A percentile compares a stretch with the other conserved stretches of the same genome.
These are phyloP conservation scores for Madurella mycetomatis DNA, from an alignment of 2,329 filamentous ascomycete genomes.

Conservation along the genomic window DNA sequence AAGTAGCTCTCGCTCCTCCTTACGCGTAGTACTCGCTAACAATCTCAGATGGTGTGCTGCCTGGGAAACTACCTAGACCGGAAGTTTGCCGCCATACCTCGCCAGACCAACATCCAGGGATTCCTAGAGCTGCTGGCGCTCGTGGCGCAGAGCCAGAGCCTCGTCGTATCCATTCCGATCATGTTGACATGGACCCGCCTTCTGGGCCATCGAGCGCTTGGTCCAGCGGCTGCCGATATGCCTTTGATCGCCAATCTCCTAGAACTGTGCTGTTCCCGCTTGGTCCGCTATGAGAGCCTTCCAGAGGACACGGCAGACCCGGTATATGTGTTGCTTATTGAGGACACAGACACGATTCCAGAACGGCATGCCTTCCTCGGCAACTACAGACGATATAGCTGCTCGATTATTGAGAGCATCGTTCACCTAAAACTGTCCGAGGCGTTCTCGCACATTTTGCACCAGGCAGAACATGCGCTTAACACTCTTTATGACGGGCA, in stretches of 20 bases:
- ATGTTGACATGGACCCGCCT: slow-evolving; percentile 86
- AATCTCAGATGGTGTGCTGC: slow-evolving; percentile 69
- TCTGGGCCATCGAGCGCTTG: slow-evolving; percentile 66
- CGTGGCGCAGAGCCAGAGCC: slow-evolving; percentile 77
- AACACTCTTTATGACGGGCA: slow-evolving; percentile 70
- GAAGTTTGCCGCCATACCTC: slow-evolving; percentile 62
- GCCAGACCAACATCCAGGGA: slow-evolving; percentile 61
- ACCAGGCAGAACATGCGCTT: slow-evolving; percentile 68
- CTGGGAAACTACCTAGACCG: slow-evolving; percentile 80
- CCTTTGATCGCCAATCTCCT: slow-evolving; percentile 70
- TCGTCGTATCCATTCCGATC: slow-evolving; percentile 89
- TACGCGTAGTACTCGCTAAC: slow-evolving; percentile 5
- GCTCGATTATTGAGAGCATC: slow-evolving; percentile 80
- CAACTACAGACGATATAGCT: slow-evolving; percentile 90
- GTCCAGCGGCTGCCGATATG: slow-evolving; percentile 57
- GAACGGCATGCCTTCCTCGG: slow-evolving; percentile 93
- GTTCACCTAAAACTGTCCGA: slow-evolving; percentile 78
- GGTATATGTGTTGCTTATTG: slow-evolving; percentile 75
- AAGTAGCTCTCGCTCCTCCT: slow-evolving; percentile 25
- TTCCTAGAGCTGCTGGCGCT: slow-evolving; percentile 76
- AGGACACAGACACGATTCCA: slow-evolving; percentile 92
- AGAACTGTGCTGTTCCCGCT: slow-evolving; percentile 74
- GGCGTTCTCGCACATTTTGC: slow-evolving; percentile 82
- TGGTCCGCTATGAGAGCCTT: slow-evolving; percentile 83
- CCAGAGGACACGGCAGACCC: slow-evolving; percentile 77